A percentile compares a stretch with the other conserved stretches of the same genome.
These are phyloP conservation scores for Talaromyces sp. DNA, from an alignment of 2,329 filamentous ascomycete species.

Conservation along the genomic window DNA sequence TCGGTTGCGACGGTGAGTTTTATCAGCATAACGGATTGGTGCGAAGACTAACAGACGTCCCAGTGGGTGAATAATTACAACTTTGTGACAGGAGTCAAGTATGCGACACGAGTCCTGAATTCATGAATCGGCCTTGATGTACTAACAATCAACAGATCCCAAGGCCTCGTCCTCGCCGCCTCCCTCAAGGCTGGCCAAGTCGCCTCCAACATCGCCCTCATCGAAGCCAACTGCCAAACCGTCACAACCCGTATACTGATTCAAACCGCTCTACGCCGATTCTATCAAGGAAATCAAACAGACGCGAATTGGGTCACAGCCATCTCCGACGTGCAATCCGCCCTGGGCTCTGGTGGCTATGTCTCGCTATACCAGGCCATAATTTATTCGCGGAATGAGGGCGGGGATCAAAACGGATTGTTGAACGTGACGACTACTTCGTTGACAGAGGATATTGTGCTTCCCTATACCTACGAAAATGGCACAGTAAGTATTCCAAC, in stretches of 20 bases:
- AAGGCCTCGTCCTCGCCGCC: slow-evolving; percentile 71
- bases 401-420: slow-evolving; percentile 56
- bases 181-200: slow-evolving; percentile 83
- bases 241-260: slow-evolving; percentile 63
- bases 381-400: slow-evolving; percentile 68
- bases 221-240: slow-evolving; percentile 70
- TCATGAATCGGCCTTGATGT: background rate
- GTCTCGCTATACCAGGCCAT: slow-evolving; percentile 62
- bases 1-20: slow-evolving; percentile 60
- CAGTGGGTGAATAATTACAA: slow-evolving; percentile 60
- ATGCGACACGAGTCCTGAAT: slow-evolving; percentile 17
- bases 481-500: slow-evolving; percentile 42
- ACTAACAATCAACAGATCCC: slow-evolving; percentile 40
- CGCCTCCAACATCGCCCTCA: slow-evolving; percentile 71
- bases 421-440: slow-evolving; percentile 60
- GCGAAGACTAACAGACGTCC: slow-evolving; percentile 3
- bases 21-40: background rate
- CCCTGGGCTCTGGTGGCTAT: slow-evolving; percentile 59
- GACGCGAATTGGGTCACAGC: slow-evolving; percentile 60
- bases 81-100: slow-evolving; percentile 58
- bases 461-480: slow-evolving; percentile 61
- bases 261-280: slow-evolving; percentile 51
- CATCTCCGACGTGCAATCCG: slow-evolving; percentile 64
- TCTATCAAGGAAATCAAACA: slow-evolving; percentile 53
- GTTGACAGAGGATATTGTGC: slow-evolving; percentile 37